phyloP scores from a whole-genome alignment of 257 asterid genomes.

The Solanum gracilifrons region DNA sequence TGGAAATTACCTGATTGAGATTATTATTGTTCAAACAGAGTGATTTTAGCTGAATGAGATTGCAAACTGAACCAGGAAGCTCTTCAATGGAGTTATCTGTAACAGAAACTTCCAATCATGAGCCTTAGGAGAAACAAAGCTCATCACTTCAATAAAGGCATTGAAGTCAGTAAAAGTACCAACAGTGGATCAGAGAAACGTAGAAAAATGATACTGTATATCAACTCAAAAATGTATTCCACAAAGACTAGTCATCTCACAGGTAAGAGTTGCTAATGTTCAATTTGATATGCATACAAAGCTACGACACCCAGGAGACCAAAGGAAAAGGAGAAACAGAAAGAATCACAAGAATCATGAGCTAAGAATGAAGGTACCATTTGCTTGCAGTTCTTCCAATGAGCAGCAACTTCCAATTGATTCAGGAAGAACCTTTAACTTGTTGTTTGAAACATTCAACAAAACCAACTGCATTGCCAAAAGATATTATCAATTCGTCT shows the following conservation, averaged over 20 bases:
- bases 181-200: background rate
- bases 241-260: background rate
- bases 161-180: background rate
- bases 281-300: background rate
- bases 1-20: slow-evolving; percentile 54
- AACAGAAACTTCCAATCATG: background rate
- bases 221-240: background rate
- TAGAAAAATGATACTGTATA: background rate
- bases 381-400: slow-evolving; percentile 92
- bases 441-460: slow-evolving; percentile 79
- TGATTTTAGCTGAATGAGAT: slow-evolving; percentile 76
- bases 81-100: slow-evolving; percentile 83
- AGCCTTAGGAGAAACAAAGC: background rate
- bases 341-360: slow-evolving; percentile 1
- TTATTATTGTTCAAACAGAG: slow-evolving; percentile 73
- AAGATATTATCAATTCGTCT: background rate
- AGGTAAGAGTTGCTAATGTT: background rate
- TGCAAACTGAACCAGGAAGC: slow-evolving; percentile 83
- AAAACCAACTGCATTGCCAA: slow-evolving; percentile 66
- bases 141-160: no score
- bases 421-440: slow-evolving; percentile 73
- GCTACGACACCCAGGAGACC: background rate
- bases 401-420: slow-evolving; percentile 95
- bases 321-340: background rate
- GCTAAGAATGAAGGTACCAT: slow-evolving; percentile 44